Evolutionary conservation across 140 eudicot species (phyloP).

Genomic region (Cichorium intybus): DNA sequence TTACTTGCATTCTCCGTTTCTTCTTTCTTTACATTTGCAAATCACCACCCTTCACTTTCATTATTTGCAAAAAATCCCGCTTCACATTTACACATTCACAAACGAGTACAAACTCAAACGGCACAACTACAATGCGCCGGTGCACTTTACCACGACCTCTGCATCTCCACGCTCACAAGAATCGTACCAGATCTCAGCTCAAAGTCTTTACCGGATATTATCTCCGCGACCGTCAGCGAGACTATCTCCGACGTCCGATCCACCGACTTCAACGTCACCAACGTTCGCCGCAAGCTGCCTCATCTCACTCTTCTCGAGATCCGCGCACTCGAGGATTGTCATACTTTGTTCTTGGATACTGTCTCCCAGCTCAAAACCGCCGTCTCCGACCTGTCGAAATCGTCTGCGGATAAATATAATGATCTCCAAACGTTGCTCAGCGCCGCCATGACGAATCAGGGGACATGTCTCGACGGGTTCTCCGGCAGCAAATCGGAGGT

Average conservation of each 20-base stretch:
- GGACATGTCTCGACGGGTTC: constrained; percentile 77
- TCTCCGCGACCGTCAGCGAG: constrained; percentile 50
- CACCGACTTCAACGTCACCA: constrained; percentile 48
- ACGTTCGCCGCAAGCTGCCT: constrained; percentile 41
- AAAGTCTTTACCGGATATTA: constrained; percentile 49
- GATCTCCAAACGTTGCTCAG: constrained; percentile 65
- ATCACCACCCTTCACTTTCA: constrained; percentile 28
- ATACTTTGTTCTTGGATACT: constrained; percentile 52
- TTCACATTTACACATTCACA: constrained; percentile 31
- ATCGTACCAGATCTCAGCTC: constrained; percentile 49
- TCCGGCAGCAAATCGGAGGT: constrained; percentile 44
- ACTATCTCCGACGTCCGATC: constrained; percentile 56
- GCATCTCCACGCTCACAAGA: constrained; percentile 60
- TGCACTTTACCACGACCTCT: constrained; percentile 48
- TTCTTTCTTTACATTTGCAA: constrained; percentile 4
- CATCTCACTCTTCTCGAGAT: constrained; percentile 36
- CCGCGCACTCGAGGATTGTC: constrained; percentile 78
- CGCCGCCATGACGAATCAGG: constrained; percentile 87
- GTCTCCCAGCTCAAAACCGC: constrained; percentile 45
- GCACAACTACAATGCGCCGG: constrained; percentile 48
- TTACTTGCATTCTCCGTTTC: constrained; percentile 29
- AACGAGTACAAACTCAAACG: constrained; percentile 35
- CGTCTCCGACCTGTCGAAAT: constrained; percentile 40
- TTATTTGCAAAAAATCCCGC: constrained; percentile 3
- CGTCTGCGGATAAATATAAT: constrained; percentile 34